Evolutionary conservation across 2,329 filamentous ascomycete genomes (phyloP).

Genomic region (Talaromyces sp.): DNA sequence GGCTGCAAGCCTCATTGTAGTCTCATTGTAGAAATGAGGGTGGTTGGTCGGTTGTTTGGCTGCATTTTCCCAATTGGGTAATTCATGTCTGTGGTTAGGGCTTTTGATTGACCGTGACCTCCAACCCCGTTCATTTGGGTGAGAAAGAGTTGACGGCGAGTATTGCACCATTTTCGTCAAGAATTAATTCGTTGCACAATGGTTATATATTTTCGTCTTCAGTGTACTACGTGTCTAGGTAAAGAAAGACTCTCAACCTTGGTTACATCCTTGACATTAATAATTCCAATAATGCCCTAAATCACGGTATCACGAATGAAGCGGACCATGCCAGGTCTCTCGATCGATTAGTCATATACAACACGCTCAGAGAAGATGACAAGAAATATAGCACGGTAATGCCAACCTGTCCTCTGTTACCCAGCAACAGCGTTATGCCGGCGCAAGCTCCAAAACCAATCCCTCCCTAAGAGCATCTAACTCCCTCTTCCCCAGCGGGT

Average conservation of each 20-base stretch:
- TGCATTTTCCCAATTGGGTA: not conserved
- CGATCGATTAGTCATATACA: not conserved
- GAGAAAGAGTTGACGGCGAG: not conserved
- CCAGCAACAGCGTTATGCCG: not conserved
- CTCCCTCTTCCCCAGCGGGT: constrained; percentile 34
- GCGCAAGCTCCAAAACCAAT: constrained; percentile 24
- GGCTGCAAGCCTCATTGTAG: not conserved
- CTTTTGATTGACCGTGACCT: too few species aligned
- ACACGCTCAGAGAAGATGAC: not conserved
- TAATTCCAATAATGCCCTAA: too few species aligned
- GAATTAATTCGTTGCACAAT: not conserved
- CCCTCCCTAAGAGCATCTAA: constrained; percentile 40
- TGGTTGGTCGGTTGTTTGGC: not conserved
- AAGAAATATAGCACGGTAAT: not conserved
- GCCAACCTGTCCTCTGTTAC: not conserved
- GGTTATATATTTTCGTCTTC: not conserved
- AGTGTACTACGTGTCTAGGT: not conserved
- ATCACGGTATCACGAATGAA: too few species aligned
- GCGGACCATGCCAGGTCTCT: not conserved
- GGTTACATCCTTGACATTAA: not conserved
- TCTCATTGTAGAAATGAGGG: not conserved
- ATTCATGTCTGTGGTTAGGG: not conserved
- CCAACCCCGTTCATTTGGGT: not conserved
- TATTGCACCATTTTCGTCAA: not conserved
- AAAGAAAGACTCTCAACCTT: not conserved